phyloP scores from a whole-genome alignment of 192 early-diverging fungal species.

The Coemansia interrupta region DNA sequence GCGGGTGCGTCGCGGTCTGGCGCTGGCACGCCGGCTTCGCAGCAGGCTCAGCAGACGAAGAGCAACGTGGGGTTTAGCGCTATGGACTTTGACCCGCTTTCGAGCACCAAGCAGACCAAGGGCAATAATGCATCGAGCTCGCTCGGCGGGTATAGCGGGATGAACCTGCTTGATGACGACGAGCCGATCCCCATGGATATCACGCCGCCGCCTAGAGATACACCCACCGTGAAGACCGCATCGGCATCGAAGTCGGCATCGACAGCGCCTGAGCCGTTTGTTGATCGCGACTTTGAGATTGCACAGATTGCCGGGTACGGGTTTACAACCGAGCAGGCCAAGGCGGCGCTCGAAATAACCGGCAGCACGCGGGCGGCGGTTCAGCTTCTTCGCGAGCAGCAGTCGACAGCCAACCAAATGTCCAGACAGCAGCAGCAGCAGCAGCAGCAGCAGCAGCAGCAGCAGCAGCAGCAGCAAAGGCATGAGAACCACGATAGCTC shows the following conservation, averaged over 20 bases:
- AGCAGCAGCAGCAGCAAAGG: not conserved
- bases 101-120: not conserved
- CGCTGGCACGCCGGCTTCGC: constrained; percentile 9
- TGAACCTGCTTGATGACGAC: constrained; percentile 22
- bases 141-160: not conserved
- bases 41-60: constrained; percentile 6
- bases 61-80: constrained; percentile 1
- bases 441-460: constrained; percentile 20
- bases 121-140: not conserved
- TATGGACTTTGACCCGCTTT: constrained; percentile 41
- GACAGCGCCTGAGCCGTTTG: constrained; percentile 11
- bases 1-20: constrained; percentile 19
- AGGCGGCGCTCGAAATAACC: constrained; percentile 65
- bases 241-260: too few species aligned
- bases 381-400: constrained; percentile 39
- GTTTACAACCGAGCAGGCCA: constrained; percentile 65
- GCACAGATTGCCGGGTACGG: constrained; percentile 79
- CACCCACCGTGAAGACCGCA: too few species aligned
- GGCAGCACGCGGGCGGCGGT: constrained; percentile 61
- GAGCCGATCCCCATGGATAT: constrained; percentile 36
- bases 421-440: constrained; percentile 5
- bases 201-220: constrained; percentile 6
- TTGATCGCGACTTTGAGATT: constrained; percentile 55
- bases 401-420: constrained; percentile 15
- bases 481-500: not conserved